phyloP scores from a whole-genome alignment of 176 grass and related monocot species.

The Cymbopogon citratus region DNA sequence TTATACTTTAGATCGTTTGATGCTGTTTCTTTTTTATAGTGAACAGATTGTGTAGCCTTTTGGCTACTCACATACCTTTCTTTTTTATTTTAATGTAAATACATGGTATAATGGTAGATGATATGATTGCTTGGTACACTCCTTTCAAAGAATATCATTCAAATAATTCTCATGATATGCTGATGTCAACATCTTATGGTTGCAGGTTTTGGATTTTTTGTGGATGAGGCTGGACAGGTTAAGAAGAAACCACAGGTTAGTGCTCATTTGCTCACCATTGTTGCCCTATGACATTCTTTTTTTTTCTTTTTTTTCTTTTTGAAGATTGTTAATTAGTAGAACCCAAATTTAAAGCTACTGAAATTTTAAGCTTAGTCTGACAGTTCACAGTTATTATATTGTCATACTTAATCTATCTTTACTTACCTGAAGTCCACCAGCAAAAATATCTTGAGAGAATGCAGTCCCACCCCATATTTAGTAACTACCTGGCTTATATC shows the following conservation, averaged over 20 bases:
- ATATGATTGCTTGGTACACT: not conserved
- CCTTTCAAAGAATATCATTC: not conserved
- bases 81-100: not conserved
- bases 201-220: conserved; percentile 85
- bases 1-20: not conserved
- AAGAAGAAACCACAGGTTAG: conserved; percentile 78
- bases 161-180: not conserved
- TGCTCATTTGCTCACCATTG: not conserved
- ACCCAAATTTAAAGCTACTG: not conserved
- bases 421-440: not conserved
- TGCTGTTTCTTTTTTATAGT: not conserved
- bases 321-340: not conserved
- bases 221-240: conserved; percentile 56
- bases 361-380: conserved; percentile 4
- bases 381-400: not conserved
- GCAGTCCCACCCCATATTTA: not conserved
- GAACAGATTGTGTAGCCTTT: not conserved
- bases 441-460: not conserved
- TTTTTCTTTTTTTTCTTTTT: too few relatives aligned
- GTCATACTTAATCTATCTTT: not conserved
- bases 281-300: not conserved
- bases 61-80: not conserved
- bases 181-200: not conserved
- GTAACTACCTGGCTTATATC: not conserved
- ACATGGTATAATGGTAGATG: not conserved